Percentiles rank a stretch among this genome's conserved stretches.
Evolutionary conservation across 1,284 basidiomycete species (phyloP).

Genomic region (Fomitopsis betulina): DNA sequence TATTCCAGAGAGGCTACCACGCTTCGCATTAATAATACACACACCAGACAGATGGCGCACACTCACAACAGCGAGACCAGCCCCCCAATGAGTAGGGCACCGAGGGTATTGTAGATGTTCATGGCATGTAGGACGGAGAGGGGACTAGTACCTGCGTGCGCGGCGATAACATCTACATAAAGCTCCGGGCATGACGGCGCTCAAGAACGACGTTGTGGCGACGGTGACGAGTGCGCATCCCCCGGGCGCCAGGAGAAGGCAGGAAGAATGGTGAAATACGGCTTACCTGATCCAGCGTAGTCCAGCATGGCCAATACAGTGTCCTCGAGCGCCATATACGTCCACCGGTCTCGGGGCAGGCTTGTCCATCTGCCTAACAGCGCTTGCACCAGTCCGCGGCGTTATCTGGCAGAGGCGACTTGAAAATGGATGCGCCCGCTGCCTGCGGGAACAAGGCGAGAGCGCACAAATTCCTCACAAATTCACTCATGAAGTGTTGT

Average conservation of each 20-base stretch:
- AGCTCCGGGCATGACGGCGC: not conserved
- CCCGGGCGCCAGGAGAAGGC: not conserved
- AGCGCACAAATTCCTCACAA: not conserved
- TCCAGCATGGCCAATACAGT: not conserved
- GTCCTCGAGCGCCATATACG: not conserved
- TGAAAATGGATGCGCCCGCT: not conserved
- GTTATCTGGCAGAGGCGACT: not conserved
- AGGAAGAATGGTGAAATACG: not conserved
- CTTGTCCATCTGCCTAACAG: not conserved
- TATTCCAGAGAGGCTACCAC: constrained; percentile 16
- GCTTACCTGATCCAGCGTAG: not conserved
- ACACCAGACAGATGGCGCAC: not conserved
- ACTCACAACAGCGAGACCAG: constrained; percentile 8
- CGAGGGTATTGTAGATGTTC: not conserved
- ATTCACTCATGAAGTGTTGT: not conserved
- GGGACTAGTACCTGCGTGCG: not conserved
- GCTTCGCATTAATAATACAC: no score
- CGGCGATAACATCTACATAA: not conserved
- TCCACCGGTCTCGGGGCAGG: not conserved
- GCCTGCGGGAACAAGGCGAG: not conserved
- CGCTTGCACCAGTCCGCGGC: not conserved
- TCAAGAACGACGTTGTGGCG: not conserved
- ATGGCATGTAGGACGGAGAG: not conserved
- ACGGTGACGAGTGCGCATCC: not conserved
- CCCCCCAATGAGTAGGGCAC: constrained; percentile 6